Conservation (phyloP, 2,329 filamentous ascomycete genomes). For the Ceratocystis harringtonii region DNA sequence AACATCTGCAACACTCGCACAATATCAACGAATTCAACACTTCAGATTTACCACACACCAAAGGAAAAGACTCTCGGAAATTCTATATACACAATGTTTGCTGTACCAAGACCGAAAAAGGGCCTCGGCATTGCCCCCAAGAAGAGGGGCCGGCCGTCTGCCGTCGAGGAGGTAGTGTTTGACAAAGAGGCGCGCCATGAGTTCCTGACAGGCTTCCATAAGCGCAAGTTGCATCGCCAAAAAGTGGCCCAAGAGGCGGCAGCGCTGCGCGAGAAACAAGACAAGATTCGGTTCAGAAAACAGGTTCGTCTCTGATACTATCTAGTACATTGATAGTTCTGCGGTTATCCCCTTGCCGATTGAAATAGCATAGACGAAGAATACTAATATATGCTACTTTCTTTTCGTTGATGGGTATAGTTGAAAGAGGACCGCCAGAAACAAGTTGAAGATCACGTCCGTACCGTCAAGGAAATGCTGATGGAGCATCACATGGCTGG, state of each 20-base stretch:
- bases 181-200: slow-evolving; percentile 66
- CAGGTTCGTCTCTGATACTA: slow-evolving; percentile 41
- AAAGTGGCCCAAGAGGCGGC: slow-evolving; percentile 76
- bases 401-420: slow-evolving; percentile 32
- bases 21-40: background rate
- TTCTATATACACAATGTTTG: slow-evolving; percentile 28
- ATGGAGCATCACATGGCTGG: slow-evolving; percentile 42
- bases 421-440: slow-evolving; percentile 67
- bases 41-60: slow-evolving; percentile 2
- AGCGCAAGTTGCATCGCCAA: slow-evolving; percentile 73
- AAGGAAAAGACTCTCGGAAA: slow-evolving; percentile 12
- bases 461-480: slow-evolving; percentile 57
- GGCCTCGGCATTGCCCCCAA: slow-evolving; percentile 43
- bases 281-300: slow-evolving; percentile 57
- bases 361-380: background rate
- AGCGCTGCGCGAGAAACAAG: slow-evolving; percentile 59
- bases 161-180: slow-evolving; percentile 71
- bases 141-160: slow-evolving; percentile 45
- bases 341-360: background rate
- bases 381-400: background rate
- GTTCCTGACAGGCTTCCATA: slow-evolving; percentile 91
- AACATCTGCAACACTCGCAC: background rate
- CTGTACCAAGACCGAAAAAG: slow-evolving; percentile 43
- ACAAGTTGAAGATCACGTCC: slow-evolving; percentile 69
- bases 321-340: background rate